phyloP scores from a whole-genome alignment of 1,284 basidiomycete genomes.

The Puccinia coronata region DNA sequence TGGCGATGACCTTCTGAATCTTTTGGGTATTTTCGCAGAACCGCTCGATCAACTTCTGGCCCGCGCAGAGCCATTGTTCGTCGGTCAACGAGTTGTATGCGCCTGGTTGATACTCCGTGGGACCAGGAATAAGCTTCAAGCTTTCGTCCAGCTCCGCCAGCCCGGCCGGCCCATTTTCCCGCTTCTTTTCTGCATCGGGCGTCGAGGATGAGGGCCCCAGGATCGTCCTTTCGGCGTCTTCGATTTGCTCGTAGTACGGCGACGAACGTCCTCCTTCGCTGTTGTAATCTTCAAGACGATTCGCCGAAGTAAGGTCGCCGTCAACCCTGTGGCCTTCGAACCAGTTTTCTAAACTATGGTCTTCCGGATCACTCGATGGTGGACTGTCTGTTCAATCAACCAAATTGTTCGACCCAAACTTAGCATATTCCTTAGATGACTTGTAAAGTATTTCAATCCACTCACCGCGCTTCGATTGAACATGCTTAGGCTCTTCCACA shows the following conservation, averaged over 20 bases:
- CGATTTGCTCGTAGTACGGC: conserved; percentile 16
- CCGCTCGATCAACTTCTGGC: conserved; percentile 19
- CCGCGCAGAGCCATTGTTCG: conserved; percentile 5
- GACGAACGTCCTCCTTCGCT: neutral
- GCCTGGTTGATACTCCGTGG: neutral
- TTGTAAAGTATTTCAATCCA: neutral
- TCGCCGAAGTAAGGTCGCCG: neutral
- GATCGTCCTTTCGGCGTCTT: conserved; percentile 9
- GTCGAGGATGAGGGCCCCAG: neutral
- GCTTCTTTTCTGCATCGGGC: neutral
- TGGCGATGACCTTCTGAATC: neutral
- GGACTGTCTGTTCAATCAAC: neutral
- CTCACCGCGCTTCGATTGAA: conserved; percentile 4
- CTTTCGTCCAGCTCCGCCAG: conserved; percentile 7
- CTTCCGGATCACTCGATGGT: neutral
- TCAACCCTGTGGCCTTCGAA: conserved; percentile 6
- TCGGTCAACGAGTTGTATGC: conserved; percentile 2
- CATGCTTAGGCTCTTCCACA: neutral
- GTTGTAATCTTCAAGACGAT: neutral
- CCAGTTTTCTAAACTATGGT: neutral
- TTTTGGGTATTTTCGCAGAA: neutral
- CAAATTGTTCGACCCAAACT: neutral
- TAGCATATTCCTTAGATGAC: neutral
- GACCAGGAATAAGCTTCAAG: conserved; percentile 15
- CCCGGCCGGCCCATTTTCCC: neutral